Base-by-base conservation (phyloP, 1,284 basidiomycete species). In the Sporisorium scitamineum region DNA sequence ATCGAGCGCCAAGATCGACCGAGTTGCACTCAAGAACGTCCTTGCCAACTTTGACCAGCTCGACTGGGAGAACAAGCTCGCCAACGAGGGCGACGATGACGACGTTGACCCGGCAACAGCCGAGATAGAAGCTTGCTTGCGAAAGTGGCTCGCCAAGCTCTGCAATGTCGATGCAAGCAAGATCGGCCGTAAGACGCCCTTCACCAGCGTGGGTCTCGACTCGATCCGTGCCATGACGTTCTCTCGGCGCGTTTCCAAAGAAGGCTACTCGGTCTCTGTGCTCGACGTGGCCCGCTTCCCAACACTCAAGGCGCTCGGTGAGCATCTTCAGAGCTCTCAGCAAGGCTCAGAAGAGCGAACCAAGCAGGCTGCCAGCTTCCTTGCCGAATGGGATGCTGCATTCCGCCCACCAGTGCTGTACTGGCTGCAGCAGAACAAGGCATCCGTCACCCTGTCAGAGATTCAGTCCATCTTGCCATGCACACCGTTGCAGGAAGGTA, bases 1-100 rank as follows among this genome's bases (percentile, higher is more conserved):
- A 2, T 82, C 85, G 16, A 85, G 83, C 27, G 86, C 85, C 50
- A 86, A 86, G 78, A 83, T 86, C 51, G 86, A 86, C 57, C 78
- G 86, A 11, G 80, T 81, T 29, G 84, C 84, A 5, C 76, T 86
- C 48, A 76, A 80, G 22, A 76, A 78, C 18, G 80, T 79, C 26
- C 72, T 84, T 22, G 63, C 66, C 45, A 32, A 53, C 41, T 70
- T 85, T 37, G 84, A 85, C 54, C 69, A 78, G 56, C 65, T 75
- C 54, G 72, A 72, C 0, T 85, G 84, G 84, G 81, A 85, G 61
- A 73, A 76, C 47, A 61, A 64, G 45, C 57, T 81, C 2, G 79
- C 72, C 27, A 71, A 64, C 20, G 57, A 66, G 24, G 76, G 68
- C 14, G 63, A 56, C 9, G 68, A 66, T 16, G 54, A 54, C n/a